phyloP scores from a whole-genome alignment of 2,329 filamentous ascomycete species.

The Immersiporthe knoxdaviesiana region DNA sequence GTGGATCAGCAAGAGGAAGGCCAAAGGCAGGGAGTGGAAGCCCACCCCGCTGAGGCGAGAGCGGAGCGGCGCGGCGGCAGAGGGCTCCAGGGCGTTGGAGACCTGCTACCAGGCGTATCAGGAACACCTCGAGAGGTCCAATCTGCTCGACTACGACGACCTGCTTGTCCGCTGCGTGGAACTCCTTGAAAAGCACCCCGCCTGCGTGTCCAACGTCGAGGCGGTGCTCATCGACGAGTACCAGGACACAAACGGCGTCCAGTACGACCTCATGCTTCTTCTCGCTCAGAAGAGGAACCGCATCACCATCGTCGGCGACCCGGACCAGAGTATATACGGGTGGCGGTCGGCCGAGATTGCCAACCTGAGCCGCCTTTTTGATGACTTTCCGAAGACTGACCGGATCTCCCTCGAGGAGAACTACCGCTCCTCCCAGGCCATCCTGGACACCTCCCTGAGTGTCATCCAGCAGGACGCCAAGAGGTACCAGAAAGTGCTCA shows the following conservation, averaged over 20 bases:
- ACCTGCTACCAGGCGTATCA: slow-evolving; percentile 77
- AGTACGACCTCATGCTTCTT: slow-evolving; percentile 91
- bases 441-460: slow-evolving; percentile 76
- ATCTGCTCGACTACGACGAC: slow-evolving; percentile 93
- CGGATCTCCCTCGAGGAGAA: slow-evolving; percentile 91
- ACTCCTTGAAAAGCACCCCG: slow-evolving; percentile 71
- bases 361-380: slow-evolving; percentile 79
- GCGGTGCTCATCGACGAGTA: slow-evolving; percentile 96
- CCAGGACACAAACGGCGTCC: slow-evolving; percentile 93
- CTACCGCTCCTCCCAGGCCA: slow-evolving; percentile 87
- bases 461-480: slow-evolving; percentile 89
- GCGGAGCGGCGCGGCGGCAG: slow-evolving; percentile 43
- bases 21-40: slow-evolving; percentile 51
- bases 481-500: slow-evolving; percentile 77
- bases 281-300: slow-evolving; percentile 72
- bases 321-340: slow-evolving; percentile 97
- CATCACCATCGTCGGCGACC: slow-evolving; percentile 96
- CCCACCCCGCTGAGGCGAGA: slow-evolving; percentile 36
- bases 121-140: slow-evolving; percentile 71
- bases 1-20: slow-evolving; percentile 74
- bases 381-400: slow-evolving; percentile 75
- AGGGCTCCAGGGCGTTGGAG: slow-evolving; percentile 61
- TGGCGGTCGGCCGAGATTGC: slow-evolving; percentile 92
- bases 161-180: slow-evolving; percentile 82
- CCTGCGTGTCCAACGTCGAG: slow-evolving; percentile 87